Evolutionary conservation across 2,329 filamentous ascomycete species (phyloP).

Genomic region (Beauveria asiatica): DNA sequence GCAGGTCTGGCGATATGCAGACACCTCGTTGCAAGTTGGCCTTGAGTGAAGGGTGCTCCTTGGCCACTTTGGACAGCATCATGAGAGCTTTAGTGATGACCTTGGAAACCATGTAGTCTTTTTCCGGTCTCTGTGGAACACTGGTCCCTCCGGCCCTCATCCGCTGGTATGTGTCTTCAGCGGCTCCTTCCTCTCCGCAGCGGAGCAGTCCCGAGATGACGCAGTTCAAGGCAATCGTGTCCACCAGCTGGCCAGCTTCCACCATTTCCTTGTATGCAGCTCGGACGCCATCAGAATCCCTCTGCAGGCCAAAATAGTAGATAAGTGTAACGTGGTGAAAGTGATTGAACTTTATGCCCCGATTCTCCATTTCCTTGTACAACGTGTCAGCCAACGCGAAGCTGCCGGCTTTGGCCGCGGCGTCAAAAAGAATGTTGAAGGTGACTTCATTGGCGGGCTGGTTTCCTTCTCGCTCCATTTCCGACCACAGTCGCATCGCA

Average conservation of each 20-base stretch:
- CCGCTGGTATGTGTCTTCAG: conserved; percentile 69
- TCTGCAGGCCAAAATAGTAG: conserved; percentile 69
- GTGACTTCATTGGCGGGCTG: conserved; percentile 66
- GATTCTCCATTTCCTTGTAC: conserved; percentile 67
- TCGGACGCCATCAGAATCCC: conserved; percentile 65
- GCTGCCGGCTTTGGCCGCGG: conserved; percentile 78
- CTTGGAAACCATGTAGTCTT: conserved; percentile 38
- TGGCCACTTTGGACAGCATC: conserved; percentile 48
- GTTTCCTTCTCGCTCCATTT: conserved; percentile 72
- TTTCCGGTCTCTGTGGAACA: conserved; percentile 30
- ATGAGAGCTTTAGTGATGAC: conserved; percentile 47
- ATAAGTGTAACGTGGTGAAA: conserved; percentile 78
- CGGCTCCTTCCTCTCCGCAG: conserved; percentile 66
- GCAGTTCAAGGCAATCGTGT: conserved; percentile 78
- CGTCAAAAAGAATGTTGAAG: conserved; percentile 87
- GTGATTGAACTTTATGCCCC: conserved; percentile 62
- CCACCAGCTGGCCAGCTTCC: conserved; percentile 77
- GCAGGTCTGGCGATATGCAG: conserved; percentile 62
- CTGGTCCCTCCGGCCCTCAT: conserved; percentile 62
- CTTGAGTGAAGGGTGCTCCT: conserved; percentile 46
- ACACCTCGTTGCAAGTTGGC: conserved; percentile 50
- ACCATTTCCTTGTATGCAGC: conserved; percentile 76
- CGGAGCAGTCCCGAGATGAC: conserved; percentile 72
- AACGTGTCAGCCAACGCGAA: conserved; percentile 78
- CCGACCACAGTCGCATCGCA: conserved; percentile 71